These are phyloP conservation scores for Petunia secreta DNA, from an alignment of 257 asterid species.

Conservation along the genomic window DNA sequence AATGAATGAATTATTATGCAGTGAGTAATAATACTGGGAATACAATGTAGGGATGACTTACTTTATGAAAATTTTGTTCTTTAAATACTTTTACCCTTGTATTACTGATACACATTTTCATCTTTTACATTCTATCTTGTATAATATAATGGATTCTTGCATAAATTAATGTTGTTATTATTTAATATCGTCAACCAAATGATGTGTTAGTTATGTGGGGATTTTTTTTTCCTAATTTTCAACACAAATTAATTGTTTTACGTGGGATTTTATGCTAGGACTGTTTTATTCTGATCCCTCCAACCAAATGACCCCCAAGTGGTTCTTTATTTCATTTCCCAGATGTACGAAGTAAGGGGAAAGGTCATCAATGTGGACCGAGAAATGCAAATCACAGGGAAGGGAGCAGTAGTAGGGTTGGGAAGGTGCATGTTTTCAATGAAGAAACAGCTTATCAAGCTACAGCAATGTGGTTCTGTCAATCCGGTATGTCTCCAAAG, in stretches of 20 bases:
- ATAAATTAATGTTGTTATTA: background rate
- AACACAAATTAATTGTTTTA: too few species aligned
- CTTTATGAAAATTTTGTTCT: background rate
- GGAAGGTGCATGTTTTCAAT: background rate
- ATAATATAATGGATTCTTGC: background rate
- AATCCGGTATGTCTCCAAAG: constrained; percentile 3
- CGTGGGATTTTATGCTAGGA: background rate
- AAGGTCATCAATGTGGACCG: constrained; percentile 8
- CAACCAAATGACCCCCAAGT: background rate
- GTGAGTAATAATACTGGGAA: constrained; percentile 11
- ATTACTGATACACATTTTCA: background rate
- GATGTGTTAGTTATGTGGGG: background rate
- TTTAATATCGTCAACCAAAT: constrained; percentile 14
- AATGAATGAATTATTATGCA: background rate
- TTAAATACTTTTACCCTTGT: background rate
- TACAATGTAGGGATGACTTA: constrained; percentile 2
- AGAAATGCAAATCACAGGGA: constrained; percentile 1
- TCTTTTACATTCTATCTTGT: constrained; percentile 8
- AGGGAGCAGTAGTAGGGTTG: background rate
- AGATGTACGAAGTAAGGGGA: background rate
- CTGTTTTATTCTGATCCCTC: background rate
- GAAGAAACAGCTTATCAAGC: constrained; percentile 22
- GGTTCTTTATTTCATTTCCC: constrained; percentile 2
- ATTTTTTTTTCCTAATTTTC: too few species aligned
- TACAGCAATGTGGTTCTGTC: background rate